phyloP scores from a whole-genome alignment of 805 yeast genomes.

The Yarrowia osloensis region DNA sequence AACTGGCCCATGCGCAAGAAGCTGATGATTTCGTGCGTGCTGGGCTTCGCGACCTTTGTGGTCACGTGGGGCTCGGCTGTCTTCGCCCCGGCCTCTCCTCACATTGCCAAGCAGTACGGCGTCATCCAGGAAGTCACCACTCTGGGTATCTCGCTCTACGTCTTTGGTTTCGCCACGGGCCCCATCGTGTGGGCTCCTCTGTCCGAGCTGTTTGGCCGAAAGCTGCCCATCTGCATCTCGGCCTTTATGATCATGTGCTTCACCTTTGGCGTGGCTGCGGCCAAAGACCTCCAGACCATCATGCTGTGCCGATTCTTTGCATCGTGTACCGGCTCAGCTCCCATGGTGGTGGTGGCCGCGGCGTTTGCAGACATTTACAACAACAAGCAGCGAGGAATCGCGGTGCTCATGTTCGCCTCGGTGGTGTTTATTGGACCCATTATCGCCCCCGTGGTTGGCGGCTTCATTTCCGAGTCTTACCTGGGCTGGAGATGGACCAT shows the following conservation, averaged over 20 bases:
- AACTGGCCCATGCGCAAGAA: slow-evolving; percentile 64
- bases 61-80: slow-evolving; percentile 83
- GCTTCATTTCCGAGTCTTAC: slow-evolving; percentile 59
- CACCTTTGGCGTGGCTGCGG: slow-evolving; percentile 74
- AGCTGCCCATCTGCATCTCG: slow-evolving; percentile 58
- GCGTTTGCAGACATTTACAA: slow-evolving; percentile 80
- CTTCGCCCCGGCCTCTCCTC: slow-evolving; percentile 62
- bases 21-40: slow-evolving; percentile 46
- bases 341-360: slow-evolving; percentile 84
- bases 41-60: slow-evolving; percentile 54
- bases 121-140: slow-evolving; percentile 71
- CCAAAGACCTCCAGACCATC: slow-evolving; percentile 74
- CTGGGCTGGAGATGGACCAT: slow-evolving; percentile 87
- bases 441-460: slow-evolving; percentile 77
- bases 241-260: slow-evolving; percentile 59
- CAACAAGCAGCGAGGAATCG: slow-evolving; percentile 68
- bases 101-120: slow-evolving; percentile 53
- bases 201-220: slow-evolving; percentile 77
- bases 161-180: slow-evolving; percentile 91
- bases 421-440: slow-evolving; percentile 80
- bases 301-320: slow-evolving; percentile 77
- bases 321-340: slow-evolving; percentile 82
- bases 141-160: slow-evolving; percentile 76
- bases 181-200: slow-evolving; percentile 90
- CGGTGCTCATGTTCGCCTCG: slow-evolving; percentile 69